Base-by-base conservation (phyloP, 2,329 filamentous ascomycete genomes). In the Fusarium nematophilum region DNA sequence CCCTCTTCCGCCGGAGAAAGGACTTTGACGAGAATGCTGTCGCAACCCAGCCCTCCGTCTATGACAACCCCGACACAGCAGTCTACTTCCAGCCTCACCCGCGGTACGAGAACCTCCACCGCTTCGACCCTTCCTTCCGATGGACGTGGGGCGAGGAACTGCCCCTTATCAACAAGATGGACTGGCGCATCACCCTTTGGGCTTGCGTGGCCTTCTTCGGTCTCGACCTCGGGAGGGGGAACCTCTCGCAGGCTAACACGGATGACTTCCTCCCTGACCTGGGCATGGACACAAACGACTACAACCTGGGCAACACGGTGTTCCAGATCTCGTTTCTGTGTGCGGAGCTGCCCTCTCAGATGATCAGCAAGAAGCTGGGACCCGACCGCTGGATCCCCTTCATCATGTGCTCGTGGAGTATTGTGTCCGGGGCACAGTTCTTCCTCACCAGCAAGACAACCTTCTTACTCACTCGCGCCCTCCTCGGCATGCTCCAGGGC, bases 351-450 rank as follows among this genome's bases (percentile, higher is more conserved):
- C 86, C 86, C 0, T 87, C 84, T 0, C 86, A 89, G 65, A 75
- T 89, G 15, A 75, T 88, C 30, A 78, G 75, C 48, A 85, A 88
- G 67, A 85, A 79, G 78, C 70, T 85, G 46, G 85, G 82, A 0
- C 83, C 83, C 0, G 84, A 87, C 57, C 78, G 82, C 14, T 87
- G 84, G 84, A 86, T 88, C 40, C 86, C 85, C 0, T 72, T 81
- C 36, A 83, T 85, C 62, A 85, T 88, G 76, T 21, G 21, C 21
- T 21, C 21, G 21, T 86, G 83, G 84, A 84, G 80, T 62, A 61
- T 85, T 4, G 79, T 86, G 6, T 80, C 84, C 0, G 71, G 74
- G 9, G 74, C 74, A 5, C 83, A 86, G 65, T 80, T 74, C 47
- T 78, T 75, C 71, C 64, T 81, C 2, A 68, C 53, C 0, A 76